Base-by-base conservation (phyloP, 192 early-diverging fungal species). In the Backusella morwellensis region DNA sequence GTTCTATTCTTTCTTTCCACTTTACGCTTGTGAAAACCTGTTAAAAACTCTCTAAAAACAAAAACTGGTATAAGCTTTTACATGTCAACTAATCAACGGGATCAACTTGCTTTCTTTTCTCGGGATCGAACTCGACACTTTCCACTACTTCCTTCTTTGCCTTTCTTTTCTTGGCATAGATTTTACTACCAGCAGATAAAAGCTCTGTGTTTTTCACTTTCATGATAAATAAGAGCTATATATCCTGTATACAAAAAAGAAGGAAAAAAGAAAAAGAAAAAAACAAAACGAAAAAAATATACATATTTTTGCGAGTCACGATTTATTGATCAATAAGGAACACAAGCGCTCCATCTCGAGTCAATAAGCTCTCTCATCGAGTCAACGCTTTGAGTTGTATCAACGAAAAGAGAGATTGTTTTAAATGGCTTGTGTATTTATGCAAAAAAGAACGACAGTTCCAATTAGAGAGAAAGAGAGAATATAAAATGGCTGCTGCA, bases 11-110 rank as follows among this genome's bases (percentile, higher is more conserved):
- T 88, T 52, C 92, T 86, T 73, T 94, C 88, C 2, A 90, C 80
- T 68, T 94, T 94, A 75, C 93, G 88, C 77, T 94, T 94, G 76
- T 92, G 91, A 78, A 94, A 94, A 26, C 93, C 92, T 4, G 92
- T 94, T 50, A 94, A 81, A 66, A 89, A 94, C 35, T 91, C 87
- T 21, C 90, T 91, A 76, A 52, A 66, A 38, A 42, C 23, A 35
- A 75, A 21, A 4, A 41, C 1, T 1, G 35, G 17, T 72, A 21
- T 47, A 66, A 35, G 34, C 44, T 9, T 36, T 29, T 29, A 21
- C 2, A 40, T 9, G 59, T 11, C 23, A 44, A 75, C 14, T 29
- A n/a, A 26, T n/a, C 54, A 21, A 63, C 7, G 6, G 40, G 59
- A 44, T 4, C 23, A 40, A 68, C 85, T 71, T 86, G 88, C 88